A percentile compares a stretch with the other conserved stretches of the same genome.
Evolutionary conservation across 495 filamentous ascomycete genomes (phyloP).

Genomic region (Aspergillus taichungensis): DNA sequence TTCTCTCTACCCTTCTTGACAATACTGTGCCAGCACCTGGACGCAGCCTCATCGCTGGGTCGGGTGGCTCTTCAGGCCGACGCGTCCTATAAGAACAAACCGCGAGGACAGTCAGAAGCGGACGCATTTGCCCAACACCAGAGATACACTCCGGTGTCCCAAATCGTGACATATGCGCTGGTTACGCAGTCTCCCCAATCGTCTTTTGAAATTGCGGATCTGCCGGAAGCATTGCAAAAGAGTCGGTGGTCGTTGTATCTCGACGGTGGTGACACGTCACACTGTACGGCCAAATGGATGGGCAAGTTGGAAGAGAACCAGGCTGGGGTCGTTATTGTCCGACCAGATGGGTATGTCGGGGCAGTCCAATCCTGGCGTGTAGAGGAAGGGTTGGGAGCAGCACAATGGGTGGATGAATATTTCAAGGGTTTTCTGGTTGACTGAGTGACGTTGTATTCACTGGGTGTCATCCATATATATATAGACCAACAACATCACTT

Average conservation of each 20-base stretch:
- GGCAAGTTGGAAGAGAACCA: constrained; percentile 42
- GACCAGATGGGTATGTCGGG: constrained; percentile 63
- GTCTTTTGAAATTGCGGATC: constrained; percentile 51
- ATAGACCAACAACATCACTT: no score
- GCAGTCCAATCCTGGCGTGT: constrained; percentile 45
- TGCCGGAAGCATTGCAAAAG: constrained; percentile 46
- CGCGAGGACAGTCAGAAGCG: constrained; percentile 35
- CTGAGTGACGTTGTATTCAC: no score
- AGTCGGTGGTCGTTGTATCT: constrained; percentile 64
- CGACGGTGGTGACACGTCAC: constrained; percentile 45
- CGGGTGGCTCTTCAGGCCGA: constrained; percentile 38
- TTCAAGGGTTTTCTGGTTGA: constrained; percentile 25
- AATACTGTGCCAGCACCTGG: constrained; percentile 38
- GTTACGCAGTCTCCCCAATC: constrained; percentile 46
- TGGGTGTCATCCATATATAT: no score
- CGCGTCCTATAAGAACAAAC: constrained; percentile 44
- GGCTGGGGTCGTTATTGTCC: constrained; percentile 50
- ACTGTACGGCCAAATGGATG: constrained; percentile 55
- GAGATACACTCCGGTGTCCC: constrained; percentile 51
- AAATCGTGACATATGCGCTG: constrained; percentile 51
- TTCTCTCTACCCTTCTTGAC: constrained; percentile 45
- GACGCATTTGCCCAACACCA: constrained; percentile 52
- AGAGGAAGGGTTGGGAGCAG: constrained; percentile 34
- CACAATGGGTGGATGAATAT: constrained; percentile 50
- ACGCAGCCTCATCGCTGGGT: constrained; percentile 34